Evolutionary conservation across 805 yeast genomes (phyloP).

Genomic region (Sporopachydermia lactativora): DNA sequence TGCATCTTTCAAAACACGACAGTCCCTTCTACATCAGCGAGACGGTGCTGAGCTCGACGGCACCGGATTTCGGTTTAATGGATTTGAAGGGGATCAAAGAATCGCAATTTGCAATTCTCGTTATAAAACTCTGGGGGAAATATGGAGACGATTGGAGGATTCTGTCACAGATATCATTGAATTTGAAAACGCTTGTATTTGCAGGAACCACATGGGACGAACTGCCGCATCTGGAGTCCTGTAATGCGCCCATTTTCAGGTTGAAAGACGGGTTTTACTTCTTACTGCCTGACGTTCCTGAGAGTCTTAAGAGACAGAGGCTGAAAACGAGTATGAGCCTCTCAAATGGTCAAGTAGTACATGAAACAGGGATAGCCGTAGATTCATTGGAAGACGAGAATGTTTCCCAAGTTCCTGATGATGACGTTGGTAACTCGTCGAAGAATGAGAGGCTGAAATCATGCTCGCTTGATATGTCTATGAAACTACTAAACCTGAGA

Average conservation of each 20-base stretch:
- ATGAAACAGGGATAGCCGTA: neutral
- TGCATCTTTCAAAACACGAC: constrained; percentile 6
- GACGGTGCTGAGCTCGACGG: constrained; percentile 9
- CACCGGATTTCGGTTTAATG: constrained; percentile 12
- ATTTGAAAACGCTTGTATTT: constrained; percentile 8
- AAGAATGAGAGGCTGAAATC: neutral
- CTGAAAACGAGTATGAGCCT: neutral
- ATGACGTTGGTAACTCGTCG: neutral
- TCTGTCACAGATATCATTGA: constrained; percentile 5
- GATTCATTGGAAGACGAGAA: neutral
- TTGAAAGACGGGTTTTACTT: constrained; percentile 13
- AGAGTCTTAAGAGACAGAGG: neutral
- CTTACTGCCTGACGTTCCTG: neutral
- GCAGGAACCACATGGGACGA: constrained; percentile 10
- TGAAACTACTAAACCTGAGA: constrained; percentile 17
- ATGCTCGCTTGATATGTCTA: constrained; percentile 15
- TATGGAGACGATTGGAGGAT: constrained; percentile 4
- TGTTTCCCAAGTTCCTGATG: too few species aligned
- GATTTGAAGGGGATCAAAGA: constrained; percentile 7
- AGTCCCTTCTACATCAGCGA: constrained; percentile 12
- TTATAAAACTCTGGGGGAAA: constrained; percentile 9
- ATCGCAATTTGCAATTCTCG: constrained; percentile 6
- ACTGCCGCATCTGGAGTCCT: constrained; percentile 6
- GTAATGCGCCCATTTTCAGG: constrained; percentile 9
- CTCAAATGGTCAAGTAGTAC: neutral